Evolutionary conservation across 2,329 filamentous ascomycete genomes (phyloP), one percentile per base, ranked within the genome.

Genomic region (Fusarium guadeloupense): DNA sequence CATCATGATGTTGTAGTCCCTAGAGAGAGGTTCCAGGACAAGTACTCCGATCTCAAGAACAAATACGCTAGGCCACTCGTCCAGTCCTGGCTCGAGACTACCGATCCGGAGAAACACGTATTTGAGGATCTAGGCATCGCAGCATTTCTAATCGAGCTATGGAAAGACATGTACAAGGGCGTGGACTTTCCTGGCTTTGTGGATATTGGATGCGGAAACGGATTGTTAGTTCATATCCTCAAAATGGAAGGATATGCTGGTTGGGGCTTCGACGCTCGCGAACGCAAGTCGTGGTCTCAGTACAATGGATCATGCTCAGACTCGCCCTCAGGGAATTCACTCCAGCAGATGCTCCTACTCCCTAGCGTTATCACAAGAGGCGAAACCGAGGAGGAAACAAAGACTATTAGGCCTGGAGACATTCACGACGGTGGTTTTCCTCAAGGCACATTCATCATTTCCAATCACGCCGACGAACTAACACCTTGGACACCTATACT

Each of bases 171-270:
- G 88, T 98, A 98, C 72, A 71, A 68, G 31, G 72, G 71, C 35
- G 54, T 41, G 1, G 58, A 65, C 0, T 97, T 97, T 68, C 91
- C 92, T 0, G 93, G 94, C 1, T 99, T 98, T 69, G 91, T 97
- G 17, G 95, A 99, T 71, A 92, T 99, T 39, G 95, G 94, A 6
- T 98, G 95, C 72, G 95, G 95, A 3, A 99, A 98, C 71, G 95
- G 95, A 1, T 80, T 99, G 4, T 83, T 99, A 2, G 91, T 96
- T 8, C 86, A 96, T 71, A 85, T 99, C 31, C 83, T 99, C 5
- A 82, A 87, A 13, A 78, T 83, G 55, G 93, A 98, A 76, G 93
- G 93, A 10, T 98, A 92, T 74, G 67, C 72, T 0, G 95, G 95
- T 19, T 96, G 89, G 86, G 95, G 95, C 0, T 97, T 98, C 69